These are phyloP conservation scores for Tolypocladium cylindrosporum DNA, from an alignment of 2,329 filamentous ascomycete genomes.

Conservation along the genomic window DNA sequence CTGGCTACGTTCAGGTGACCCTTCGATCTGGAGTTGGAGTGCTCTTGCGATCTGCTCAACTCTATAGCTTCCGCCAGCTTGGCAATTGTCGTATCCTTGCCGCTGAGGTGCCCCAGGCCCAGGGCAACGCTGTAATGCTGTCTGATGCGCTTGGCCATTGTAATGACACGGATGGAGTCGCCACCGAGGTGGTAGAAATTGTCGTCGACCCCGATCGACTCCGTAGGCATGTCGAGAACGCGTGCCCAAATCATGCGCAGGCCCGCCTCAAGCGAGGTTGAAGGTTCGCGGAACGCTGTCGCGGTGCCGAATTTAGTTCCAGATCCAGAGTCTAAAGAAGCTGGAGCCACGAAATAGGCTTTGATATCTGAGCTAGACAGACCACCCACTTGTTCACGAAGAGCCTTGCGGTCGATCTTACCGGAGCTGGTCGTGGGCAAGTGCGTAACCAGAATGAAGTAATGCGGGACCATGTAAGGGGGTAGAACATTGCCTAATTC, in stretches of 20 bases:
- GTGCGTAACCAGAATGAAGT: slow-evolving; percentile 25
- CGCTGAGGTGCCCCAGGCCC: background rate
- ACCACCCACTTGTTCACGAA: background rate
- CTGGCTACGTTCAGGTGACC: background rate
- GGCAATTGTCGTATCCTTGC: background rate
- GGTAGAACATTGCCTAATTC: background rate
- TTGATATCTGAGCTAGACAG: background rate
- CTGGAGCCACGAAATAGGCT: background rate
- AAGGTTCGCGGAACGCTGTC: background rate
- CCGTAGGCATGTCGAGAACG: slow-evolving; percentile 2
- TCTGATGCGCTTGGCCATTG: background rate
- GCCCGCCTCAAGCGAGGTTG: slow-evolving; percentile 6
- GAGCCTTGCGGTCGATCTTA: slow-evolving; percentile 3
- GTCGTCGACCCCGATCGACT: slow-evolving; percentile 7
- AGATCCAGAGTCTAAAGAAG: background rate
- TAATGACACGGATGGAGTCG: slow-evolving; percentile 5
- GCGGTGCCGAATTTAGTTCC: background rate
- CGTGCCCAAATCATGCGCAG: slow-evolving; percentile 9
- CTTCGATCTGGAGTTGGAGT: background rate
- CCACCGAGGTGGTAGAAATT: slow-evolving; percentile 8
- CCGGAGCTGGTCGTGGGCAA: slow-evolving; percentile 20
- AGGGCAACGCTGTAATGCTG: background rate
- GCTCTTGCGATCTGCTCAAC: background rate
- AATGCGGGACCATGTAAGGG: slow-evolving; percentile 8
- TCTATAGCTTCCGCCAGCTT: background rate